These are phyloP conservation scores for Cardiosporidium cionae DNA, from an alignment of 169 alveolate species.

Conservation along the genomic window DNA sequence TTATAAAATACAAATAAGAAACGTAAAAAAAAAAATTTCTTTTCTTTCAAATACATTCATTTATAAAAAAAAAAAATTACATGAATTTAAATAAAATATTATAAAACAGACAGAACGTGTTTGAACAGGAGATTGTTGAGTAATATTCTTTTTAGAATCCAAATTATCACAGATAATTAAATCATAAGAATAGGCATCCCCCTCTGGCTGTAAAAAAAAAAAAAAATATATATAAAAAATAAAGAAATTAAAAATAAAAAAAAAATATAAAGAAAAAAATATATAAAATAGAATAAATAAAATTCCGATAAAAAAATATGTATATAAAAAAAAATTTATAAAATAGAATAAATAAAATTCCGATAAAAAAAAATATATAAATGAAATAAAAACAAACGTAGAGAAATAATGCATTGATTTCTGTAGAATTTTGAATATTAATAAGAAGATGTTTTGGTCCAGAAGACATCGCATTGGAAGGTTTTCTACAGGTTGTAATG, in stretches of 20 bases:
- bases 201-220: conserved; percentile 26
- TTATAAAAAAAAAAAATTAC: no score
- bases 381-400: conserved; percentile 5
- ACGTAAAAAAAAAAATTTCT: no score
- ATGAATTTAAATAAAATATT: no score
- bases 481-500: no score
- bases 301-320: background rate
- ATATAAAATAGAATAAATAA: background rate
- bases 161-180: no score
- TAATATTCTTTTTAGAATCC: no score
- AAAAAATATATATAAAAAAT: no score
- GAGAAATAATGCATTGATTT: conserved; percentile 28
- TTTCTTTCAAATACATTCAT: no score
- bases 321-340: background rate
- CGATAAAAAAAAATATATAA: background rate
- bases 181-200: conserved; percentile 21
- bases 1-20: no score
- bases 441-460: conserved; percentile 22
- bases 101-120: no score
- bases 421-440: conserved; percentile 25
- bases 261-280: background rate
- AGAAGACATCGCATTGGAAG: conserved; percentile 30
- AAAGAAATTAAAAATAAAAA: no score
- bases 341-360: background rate
- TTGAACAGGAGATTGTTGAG: no score